Evolutionary conservation across 2,329 filamentous ascomycete genomes (phyloP), one percentile per base, ranked within the genome.

Genomic region (Neonectria sp.): DNA sequence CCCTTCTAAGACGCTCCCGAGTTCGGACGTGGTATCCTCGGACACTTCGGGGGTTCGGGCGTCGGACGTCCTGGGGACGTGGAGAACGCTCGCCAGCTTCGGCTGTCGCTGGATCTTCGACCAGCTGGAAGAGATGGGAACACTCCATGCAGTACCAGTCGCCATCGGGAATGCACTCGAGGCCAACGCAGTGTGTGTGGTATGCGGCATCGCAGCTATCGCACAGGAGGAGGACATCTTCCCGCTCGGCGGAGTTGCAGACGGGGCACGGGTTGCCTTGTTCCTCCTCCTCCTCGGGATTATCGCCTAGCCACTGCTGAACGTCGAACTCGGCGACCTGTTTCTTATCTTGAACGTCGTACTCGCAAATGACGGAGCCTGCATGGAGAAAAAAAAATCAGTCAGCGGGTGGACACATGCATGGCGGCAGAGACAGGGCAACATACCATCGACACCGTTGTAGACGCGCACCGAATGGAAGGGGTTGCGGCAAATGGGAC

Each of bases 111-210:
- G 77, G 74, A n/a, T 80, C 77, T 8, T 80, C 75, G 3, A 73
- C 69, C 25, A 80, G 75, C 24, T 79, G 75, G 55, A 88, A 83
- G 27, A 87, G 78, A 68, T 88, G 86, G 68, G 85, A 80, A 81
- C 96, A 99, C 75, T 93, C 90, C 81, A 96, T 91, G 83, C 96
- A 99, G 80, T 95, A 97, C 95, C 95, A 99, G 71, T 91, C 86
- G 31, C 93, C 93, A 33, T 87, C 83, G 25, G 95, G 95, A 63
- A 97, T 89, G 60, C 86, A 83, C 67, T 95, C 91, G 56, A 97
- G 87, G 37, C 93, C 95, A 68, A 97, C 90, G 80, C 96, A 99
- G 80, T 97, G 93, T 55, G 95, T 95, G 80, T 99, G 96, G 76
- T 95, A 97, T 49, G 93, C 89, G 37, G 92, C 91, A 84, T 97